Evolutionary conservation across 2,329 filamentous ascomycete species (phyloP).

Genomic region (Elsinoe necatrix): DNA sequence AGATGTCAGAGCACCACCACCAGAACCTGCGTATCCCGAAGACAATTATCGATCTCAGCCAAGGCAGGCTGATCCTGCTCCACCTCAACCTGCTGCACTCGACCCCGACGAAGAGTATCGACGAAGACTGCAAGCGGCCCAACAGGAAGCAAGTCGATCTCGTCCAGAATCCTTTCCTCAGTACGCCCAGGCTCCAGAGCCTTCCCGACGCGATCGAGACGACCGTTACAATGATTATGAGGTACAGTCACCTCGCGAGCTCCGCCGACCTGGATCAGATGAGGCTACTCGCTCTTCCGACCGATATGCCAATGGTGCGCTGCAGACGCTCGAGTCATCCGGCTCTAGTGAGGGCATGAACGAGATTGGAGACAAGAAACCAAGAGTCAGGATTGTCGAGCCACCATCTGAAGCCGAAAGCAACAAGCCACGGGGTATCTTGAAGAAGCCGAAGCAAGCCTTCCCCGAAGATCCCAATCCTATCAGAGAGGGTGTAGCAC

Average conservation of each 20-base stretch:
- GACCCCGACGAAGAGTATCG: slow-evolving; percentile 46
- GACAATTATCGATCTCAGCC: neutral
- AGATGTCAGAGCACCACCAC: slow-evolving; percentile 2
- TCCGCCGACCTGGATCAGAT: slow-evolving; percentile 6
- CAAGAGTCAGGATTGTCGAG: slow-evolving; percentile 54
- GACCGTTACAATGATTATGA: slow-evolving; percentile 25
- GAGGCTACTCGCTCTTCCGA: neutral
- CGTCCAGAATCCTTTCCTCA: slow-evolving; percentile 2
- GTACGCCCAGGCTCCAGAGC: neutral
- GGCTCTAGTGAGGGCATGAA: slow-evolving; percentile 15
- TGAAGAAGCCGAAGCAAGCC: slow-evolving; percentile 70
- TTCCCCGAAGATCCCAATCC: slow-evolving; percentile 84
- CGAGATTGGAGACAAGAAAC: slow-evolving; percentile 22
- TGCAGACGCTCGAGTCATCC: slow-evolving; percentile 3
- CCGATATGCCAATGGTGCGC: slow-evolving; percentile 4
- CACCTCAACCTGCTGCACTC: slow-evolving; percentile 22
- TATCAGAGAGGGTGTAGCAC: slow-evolving; percentile 80
- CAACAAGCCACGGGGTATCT: slow-evolving; percentile 66
- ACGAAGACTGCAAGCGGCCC: slow-evolving; percentile 37
- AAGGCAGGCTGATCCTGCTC: slow-evolving; percentile 17
- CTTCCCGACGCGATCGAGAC: slow-evolving; percentile 16
- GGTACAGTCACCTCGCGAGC: slow-evolving; percentile 22
- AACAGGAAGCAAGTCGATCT: slow-evolving; percentile 14
- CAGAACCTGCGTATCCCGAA: neutral
- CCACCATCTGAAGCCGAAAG: slow-evolving; percentile 56